These are phyloP conservation scores for Pseudocercospora musae DNA, from an alignment of 2,329 filamentous ascomycete species.

Conservation along the genomic window DNA sequence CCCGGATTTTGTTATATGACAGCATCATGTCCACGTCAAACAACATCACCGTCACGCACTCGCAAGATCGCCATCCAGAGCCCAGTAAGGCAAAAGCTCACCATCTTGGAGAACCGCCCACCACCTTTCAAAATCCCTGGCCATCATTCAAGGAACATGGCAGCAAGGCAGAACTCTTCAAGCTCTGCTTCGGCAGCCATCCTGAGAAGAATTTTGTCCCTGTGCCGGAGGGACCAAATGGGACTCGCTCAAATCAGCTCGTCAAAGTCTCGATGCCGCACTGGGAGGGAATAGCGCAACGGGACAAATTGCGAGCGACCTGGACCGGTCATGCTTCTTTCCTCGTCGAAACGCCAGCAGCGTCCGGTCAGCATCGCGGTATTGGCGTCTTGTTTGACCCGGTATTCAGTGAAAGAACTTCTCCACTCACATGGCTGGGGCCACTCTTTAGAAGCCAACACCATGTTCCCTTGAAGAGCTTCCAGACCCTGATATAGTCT, in stretches of 20 bases:
- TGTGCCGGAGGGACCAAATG: constrained; percentile 39
- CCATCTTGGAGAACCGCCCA: constrained; percentile 44
- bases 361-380: constrained; percentile 35
- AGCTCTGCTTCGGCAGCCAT: constrained; percentile 37
- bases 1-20: not conserved
- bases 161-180: constrained; percentile 28
- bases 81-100: constrained; percentile 33
- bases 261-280: constrained; percentile 43
- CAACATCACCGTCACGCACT: constrained; percentile 1
- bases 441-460: constrained; percentile 53
- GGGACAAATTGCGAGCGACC: constrained; percentile 42
- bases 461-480: constrained; percentile 51
- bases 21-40: constrained; percentile 4
- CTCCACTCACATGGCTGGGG: constrained; percentile 46
- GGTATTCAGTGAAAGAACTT: constrained; percentile 51
- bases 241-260: constrained; percentile 37
- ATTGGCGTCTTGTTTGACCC: constrained; percentile 52
- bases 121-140: constrained; percentile 51
- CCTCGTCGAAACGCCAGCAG: constrained; percentile 43
- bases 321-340: constrained; percentile 54
- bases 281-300: constrained; percentile 36
- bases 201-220: constrained; percentile 46
- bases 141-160: constrained; percentile 38
- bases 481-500: constrained; percentile 51
- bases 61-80: constrained; percentile 17